Base-by-base conservation (phyloP, 257 asterid genomes). In the Dorcoceras hygrometricum region DNA sequence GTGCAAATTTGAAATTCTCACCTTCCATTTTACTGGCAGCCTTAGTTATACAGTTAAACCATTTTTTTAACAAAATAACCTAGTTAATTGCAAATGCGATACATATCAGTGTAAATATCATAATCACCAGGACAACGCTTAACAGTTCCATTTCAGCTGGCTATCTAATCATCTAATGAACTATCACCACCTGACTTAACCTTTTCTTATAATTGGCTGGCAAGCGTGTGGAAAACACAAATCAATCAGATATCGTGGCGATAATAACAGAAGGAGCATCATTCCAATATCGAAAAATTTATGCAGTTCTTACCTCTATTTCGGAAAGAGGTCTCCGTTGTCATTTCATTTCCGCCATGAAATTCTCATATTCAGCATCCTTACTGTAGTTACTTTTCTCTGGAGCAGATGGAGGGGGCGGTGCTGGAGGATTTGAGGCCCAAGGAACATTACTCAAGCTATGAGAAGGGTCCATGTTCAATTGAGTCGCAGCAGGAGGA, bases 301-400 rank as follows among this genome's bases (percentile, higher is more conserved):
- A 18, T 66, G 19, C 36, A 63, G 66, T 50, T 62, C 69, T 77
- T 78, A 85, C 88, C 88, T 77, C 61, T 9, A 70, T 34, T 57
- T 59, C 69, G 54, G 36, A 61, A 50, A 60, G 57, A 57, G 59
- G 66, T 53, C 69, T 27, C 68, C 39, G 36, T 67, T 62, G 25
- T 83, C 74, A 86, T 79, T 88, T 85, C 94, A 90, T 85, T 73
- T 93, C 99, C 14, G 95, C 88, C 96, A 93, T 89, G 89, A 93
- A 93, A 82, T 86, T 93, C 81, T 90, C 99, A 70, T 88, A 93
- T 69, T 93, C 99, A 32, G 96, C 63, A 56, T 89, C 98, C 1
- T 80, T 27, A 36, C 83, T 78, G 65, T 72, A 61, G 63, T 65
- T 74, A 63, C 79, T 80, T 66, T 86, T 90, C 75, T 87, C 96